Conservation (phyloP, 169 alveolate species). For the Eimeria brunetti region DNA sequence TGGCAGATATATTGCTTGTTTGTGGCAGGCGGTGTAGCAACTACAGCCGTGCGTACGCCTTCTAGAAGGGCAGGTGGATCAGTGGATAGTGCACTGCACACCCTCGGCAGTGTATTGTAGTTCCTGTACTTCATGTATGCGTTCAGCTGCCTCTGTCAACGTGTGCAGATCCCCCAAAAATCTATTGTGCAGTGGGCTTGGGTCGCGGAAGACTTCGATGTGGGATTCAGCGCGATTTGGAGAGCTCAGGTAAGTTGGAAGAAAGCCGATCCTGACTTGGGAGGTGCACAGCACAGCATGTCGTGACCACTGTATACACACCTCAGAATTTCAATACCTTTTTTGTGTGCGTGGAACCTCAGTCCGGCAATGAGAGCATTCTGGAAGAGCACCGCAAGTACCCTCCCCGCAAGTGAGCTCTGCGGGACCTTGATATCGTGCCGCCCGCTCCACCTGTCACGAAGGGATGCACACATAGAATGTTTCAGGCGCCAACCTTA, state of each 20-base stretch:
- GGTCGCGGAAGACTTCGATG: slow-evolving; percentile 69
- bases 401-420: slow-evolving; percentile 64
- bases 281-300: background rate
- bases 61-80: background rate
- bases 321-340: background rate
- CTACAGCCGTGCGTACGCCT: background rate
- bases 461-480: background rate
- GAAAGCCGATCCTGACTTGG: background rate
- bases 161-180: slow-evolving; percentile 32
- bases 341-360: background rate
- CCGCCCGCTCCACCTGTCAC: background rate
- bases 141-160: background rate
- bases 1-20: background rate
- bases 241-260: slow-evolving; percentile 35
- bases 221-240: slow-evolving; percentile 74
- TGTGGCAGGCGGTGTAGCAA: background rate
- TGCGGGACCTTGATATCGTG: background rate
- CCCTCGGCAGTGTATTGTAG: background rate
- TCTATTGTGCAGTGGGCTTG: slow-evolving; percentile 61
- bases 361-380: slow-evolving; percentile 55
- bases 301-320: background rate
- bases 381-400: slow-evolving; percentile 66
- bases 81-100: background rate
- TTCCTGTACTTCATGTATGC: background rate
- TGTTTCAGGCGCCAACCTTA: background rate